Conservation (phyloP, 768 basidiomycete species). For the Podaxis pistillaris region DNA sequence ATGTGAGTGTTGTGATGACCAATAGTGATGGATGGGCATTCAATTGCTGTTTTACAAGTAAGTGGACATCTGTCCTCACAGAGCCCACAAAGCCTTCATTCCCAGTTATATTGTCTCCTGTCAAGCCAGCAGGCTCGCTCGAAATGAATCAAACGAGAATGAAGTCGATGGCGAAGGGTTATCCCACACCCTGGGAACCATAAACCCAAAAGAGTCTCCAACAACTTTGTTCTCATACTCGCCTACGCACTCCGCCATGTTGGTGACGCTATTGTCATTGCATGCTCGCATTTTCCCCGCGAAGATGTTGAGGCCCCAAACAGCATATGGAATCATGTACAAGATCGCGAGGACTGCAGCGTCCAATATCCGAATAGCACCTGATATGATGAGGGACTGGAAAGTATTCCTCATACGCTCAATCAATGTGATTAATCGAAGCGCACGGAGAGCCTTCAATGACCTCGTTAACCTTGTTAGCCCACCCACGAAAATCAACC, state of each 20-base stretch:
- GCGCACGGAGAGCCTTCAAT: slow-evolving; percentile 83
- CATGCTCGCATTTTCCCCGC: slow-evolving; percentile 80
- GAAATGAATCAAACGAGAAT: slow-evolving; percentile 90
- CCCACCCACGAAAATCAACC: slow-evolving; percentile 73
- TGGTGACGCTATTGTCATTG: slow-evolving; percentile 63
- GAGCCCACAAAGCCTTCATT: too few relatives aligned
- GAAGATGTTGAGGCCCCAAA: slow-evolving; percentile 95
- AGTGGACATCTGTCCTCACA: too few relatives aligned
- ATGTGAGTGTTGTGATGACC: too few relatives aligned
- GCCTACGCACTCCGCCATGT: slow-evolving; percentile 64
- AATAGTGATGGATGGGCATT: too few relatives aligned
- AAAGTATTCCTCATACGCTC: slow-evolving; percentile 86
- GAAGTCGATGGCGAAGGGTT: slow-evolving; percentile 80
- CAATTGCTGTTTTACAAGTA: too few relatives aligned
- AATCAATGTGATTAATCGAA: slow-evolving; percentile 88
- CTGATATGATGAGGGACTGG: slow-evolving; percentile 83
- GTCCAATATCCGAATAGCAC: slow-evolving; percentile 80
- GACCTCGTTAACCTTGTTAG: slow-evolving; percentile 80
- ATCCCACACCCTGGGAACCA: slow-evolving; percentile 85
- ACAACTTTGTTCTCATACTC: slow-evolving; percentile 71
- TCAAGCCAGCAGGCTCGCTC: slow-evolving; percentile 73
- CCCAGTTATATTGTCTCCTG: too few relatives aligned
- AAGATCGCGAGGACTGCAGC: slow-evolving; percentile 88
- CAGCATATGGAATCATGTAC: slow-evolving; percentile 89
- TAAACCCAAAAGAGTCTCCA: slow-evolving; percentile 61